Evolutionary conservation across 495 filamentous ascomycete species (phyloP), one percentile per base, ranked within the genome.

Genomic region (Penicillium atrosanguineum): DNA sequence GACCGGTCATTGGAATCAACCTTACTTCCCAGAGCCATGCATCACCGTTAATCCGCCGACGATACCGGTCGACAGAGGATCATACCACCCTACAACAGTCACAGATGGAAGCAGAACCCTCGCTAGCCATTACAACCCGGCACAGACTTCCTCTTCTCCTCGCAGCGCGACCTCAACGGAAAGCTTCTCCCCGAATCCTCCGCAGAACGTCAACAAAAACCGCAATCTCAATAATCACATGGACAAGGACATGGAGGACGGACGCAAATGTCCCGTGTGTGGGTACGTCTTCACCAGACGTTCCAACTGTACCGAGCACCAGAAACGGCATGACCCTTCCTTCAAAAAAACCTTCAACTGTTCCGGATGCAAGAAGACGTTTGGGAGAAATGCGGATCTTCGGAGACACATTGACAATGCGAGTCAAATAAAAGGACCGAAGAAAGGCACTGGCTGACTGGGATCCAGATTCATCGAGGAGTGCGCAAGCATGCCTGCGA

Each of bases 281-380:
- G 86, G 86, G 20, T 86, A 85, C 70, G 79, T 84, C 7, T 97
- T 97, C 65, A 89, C 89, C 54, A 74, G 93, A 47, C 87, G 84
- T 62, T 97, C 92, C 72, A 97, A 97, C 72, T 90, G 87, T 69
- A 90, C 88, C 63, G 86, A 89, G 48, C 93, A 97, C 69, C 79
- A 94, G 78, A 90, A 94, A 63, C 93, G 84, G 7, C 93, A 97
- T 70, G 85, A 96, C 68, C 87, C 91, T 3, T 80, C 79, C 45
- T 77, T 83, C 46, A 83, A 82, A 56, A 85, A 87, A 60, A 83
- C 84, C 1, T 85, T 89, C 68, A 71, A 76, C 5, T 97, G 92
- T 69, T 67, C 80, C 42, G 73, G 82, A 54, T 94, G 74, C 57
- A 58, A 48, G 15, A 58, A 69, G 50, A 34, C 66, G n/a, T 72